Base-by-base conservation (phyloP, 352 stramenopile genomes). In the Lagenidium sp. region DNA sequence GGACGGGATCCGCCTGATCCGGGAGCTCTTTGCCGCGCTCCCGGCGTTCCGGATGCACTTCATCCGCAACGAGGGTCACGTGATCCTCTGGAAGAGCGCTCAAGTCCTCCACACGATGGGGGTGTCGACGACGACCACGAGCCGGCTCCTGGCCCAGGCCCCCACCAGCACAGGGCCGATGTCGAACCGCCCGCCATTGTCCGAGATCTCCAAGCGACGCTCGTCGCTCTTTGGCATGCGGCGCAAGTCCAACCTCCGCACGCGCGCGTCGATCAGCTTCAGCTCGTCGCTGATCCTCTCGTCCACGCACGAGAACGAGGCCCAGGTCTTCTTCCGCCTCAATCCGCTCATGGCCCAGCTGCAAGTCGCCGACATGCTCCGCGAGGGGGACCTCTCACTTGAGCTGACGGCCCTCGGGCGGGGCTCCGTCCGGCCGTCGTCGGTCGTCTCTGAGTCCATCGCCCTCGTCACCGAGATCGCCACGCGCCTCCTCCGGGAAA, bases 401-500 rank as follows among this genome's bases (percentile, higher is more conserved):
- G 68, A 68, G 16, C 5, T 26, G 1, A 13, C 13, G 11, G 19
- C 2, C 10, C 3, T 15, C 12, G 13, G 15, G 5, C 16, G 26
- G 6, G 18, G 12, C 1, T 15, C 25, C 7, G 7, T 15, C 59
- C 57, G 4, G 39, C 56, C 10, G 60, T 56, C 45, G 21, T 59
- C 65, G 47, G n/a, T n/a, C n/a, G n/a, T n/a, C n/a, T n/a, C n/a
- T n/a, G n/a, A n/a, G n/a, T n/a, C n/a, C n/a, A 64, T 65, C 24
- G 50, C 73, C 22, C 56, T 81, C 7, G 19, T 81, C 3, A 34
- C 75, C 6, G 64, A 77, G 25, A 36, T 81, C 7, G 59, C 64
- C 19, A 47, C 67, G 26, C 50, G 62, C 3, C 52, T 85, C 6
- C 50, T 80, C 30, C 57, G 63, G 7, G 50, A 69, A 41, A 58